Evolutionary conservation across 352 stramenopile species (phyloP), one percentile per base, ranked within the genome.

Genomic region (Pythium volutum): DNA sequence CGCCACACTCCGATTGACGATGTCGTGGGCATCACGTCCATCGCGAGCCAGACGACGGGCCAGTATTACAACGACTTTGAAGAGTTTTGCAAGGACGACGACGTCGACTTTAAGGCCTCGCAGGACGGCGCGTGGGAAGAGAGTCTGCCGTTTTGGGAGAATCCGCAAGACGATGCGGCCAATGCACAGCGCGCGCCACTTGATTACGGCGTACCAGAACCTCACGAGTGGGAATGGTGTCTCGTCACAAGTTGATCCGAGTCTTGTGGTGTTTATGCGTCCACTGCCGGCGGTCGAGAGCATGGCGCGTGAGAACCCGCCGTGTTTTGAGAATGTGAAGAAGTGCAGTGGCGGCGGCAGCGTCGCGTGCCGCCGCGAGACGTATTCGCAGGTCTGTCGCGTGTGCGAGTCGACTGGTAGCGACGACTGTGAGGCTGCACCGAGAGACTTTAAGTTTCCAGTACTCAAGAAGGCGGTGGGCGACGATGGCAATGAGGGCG

Each of bases 21-120:
- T 29, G 38, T 79, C 31, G 71, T 76, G 20, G 68, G 68, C 20
- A 79, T 79, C 55, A 79, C 71, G 22, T 23, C n/a, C 4, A 61
- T 78, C 33, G 49, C 36, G 5, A 70, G 63, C 55, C 47, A 62
- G 2, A 31, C 23, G 2, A 69, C 63, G 16, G 56, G 59, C 38
- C 31, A 45, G 12, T 16, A 42, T 12, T 79, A 52, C 43, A 34
- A 15, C 26, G 56, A 71, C 58, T 69, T 70, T 39, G 51, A 26
- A 25, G 66, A 69, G 3, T 79, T 71, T 45, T 79, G 71, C 47
- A 27, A 57, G n/a, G 47, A 38, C 15, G 59, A 46, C 29, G 36
- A 52, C 34, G 58, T 73, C 52, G 71, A 79, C 59, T 70, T 74
- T 22, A 29, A 36, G 31, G 31, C 31, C 31, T 36, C 56, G 22